phyloP scores from a whole-genome alignment of 352 stramenopile genomes.

The Aphanomyces invadans region DNA sequence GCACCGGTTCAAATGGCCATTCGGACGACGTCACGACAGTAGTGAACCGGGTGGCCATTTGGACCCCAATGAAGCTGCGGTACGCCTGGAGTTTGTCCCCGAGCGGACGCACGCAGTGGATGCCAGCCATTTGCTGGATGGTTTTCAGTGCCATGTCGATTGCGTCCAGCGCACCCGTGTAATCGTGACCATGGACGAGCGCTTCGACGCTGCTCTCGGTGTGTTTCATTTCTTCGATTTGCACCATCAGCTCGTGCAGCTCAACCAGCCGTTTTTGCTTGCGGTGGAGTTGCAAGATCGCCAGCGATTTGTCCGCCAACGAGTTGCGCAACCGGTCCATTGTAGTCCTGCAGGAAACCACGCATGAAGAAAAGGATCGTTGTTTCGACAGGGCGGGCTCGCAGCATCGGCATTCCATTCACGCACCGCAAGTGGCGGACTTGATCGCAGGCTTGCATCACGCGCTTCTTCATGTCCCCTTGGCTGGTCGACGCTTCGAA shows the following conservation, averaged over 20 bases:
- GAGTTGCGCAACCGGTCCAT: slow-evolving; percentile 76
- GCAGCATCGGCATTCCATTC: too few species aligned
- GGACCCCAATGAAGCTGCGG: slow-evolving; percentile 53
- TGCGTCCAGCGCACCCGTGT: slow-evolving; percentile 63
- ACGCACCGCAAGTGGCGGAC: slow-evolving; percentile 68
- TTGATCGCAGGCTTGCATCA: slow-evolving; percentile 68
- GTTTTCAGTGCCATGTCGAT: slow-evolving; percentile 67
- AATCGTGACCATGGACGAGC: slow-evolving; percentile 79
- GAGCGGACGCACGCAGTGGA: slow-evolving; percentile 63
- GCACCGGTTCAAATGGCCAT: slow-evolving; percentile 58
- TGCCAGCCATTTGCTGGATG: slow-evolving; percentile 64
- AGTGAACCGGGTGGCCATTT: slow-evolving; percentile 78
- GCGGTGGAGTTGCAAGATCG: slow-evolving; percentile 80
- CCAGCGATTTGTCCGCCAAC: slow-evolving; percentile 74
- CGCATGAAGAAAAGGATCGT: too few species aligned
- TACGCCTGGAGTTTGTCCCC: slow-evolving; percentile 73
- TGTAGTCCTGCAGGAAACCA: slow-evolving; percentile 58
- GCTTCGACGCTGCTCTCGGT: slow-evolving; percentile 73
- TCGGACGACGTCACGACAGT: slow-evolving; percentile 68
- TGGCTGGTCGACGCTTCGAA: slow-evolving; percentile 78
- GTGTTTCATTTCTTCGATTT: slow-evolving; percentile 81
- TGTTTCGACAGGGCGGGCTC: too few species aligned
- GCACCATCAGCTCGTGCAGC: slow-evolving; percentile 69
- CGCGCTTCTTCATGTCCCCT: slow-evolving; percentile 80
- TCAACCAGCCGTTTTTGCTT: slow-evolving; percentile 74